Evolutionary conservation across 495 filamentous ascomycete genomes (phyloP).

Genomic region (Tuber borchii): DNA sequence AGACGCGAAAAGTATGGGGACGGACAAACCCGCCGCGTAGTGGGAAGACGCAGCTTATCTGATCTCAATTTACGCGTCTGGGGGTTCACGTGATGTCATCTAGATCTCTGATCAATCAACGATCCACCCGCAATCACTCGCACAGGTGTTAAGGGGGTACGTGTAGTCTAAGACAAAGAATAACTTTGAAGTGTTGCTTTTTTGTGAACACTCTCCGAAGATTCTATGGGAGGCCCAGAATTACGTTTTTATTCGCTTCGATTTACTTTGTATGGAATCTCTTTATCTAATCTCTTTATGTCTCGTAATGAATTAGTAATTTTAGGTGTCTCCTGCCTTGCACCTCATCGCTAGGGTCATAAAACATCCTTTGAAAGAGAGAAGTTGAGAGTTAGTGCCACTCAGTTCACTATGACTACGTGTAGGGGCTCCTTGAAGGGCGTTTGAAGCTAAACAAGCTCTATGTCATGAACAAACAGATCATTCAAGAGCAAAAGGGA

Average conservation of each 20-base stretch:
- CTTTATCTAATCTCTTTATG: not conserved
- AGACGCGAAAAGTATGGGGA: constrained; percentile 8
- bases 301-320: not conserved
- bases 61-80: constrained; percentile 33
- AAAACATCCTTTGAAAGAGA: not conserved
- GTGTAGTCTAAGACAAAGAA: not conserved
- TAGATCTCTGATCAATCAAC: not conserved
- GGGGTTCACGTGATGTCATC: constrained; percentile 18
- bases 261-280: not conserved
- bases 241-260: not conserved
- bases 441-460: not conserved
- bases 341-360: not conserved
- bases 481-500: not conserved
- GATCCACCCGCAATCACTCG: constrained; percentile 2
- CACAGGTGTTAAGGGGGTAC: not conserved
- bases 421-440: not conserved
- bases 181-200: not conserved
- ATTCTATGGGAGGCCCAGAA: not conserved
- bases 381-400: not conserved
- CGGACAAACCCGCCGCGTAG: constrained; percentile 20
- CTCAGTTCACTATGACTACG: not conserved
- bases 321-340: not conserved
- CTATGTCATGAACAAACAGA: not conserved
- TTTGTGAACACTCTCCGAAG: not conserved
- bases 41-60: constrained; percentile 21